Evolutionary conservation across 2,329 filamentous ascomycete species (phyloP), one percentile per base, ranked within the genome.

Genomic region (Cladosporium sp.): DNA sequence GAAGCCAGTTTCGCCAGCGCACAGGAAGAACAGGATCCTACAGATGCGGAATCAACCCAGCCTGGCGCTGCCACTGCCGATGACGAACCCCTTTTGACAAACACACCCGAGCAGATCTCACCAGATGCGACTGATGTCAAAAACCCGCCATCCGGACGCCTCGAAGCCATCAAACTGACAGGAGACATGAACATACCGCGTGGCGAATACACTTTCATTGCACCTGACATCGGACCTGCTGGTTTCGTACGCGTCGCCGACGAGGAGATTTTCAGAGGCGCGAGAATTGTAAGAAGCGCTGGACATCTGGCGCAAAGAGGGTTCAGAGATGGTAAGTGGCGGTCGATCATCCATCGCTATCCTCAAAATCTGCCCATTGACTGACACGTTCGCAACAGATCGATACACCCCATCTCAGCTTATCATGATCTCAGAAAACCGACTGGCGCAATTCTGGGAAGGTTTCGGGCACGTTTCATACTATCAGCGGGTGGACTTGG

Each of bases 131-230:
- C 52, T 4, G 58, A 60, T 30, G 28, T 42, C 17, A 9, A 20
- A 42, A 59, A 57, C 14, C 76, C 84, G 1, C 85, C 89, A 64
- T 79, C 78, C 12, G 90, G 91, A 4, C 80, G 85, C 1, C 73
- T 97, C 3, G 86, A 92, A 71, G 93, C 89, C 0, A 86, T 97
- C 69, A 97, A 97, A 72, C 77, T 99, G 36, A 97, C 93, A 0
- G 93, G 93, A 0, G 93, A 99, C 68, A 85, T 88, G 0, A 95
- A 97, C 65, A 86, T 97, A 14, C 93, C 93, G 0, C 82, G 92
- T 8, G 93, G 92, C 8, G 88, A 97, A 72, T 85, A 87, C 65
- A 90, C 89, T 0, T 97, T 96, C 70, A 81, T 90, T 3, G 88
- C 86, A 0, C 84, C 90, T 5, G 91, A 97, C 65, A 84, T 97